Base-by-base conservation (phyloP, 768 basidiomycete species). In the Hericium erinaceus region DNA sequence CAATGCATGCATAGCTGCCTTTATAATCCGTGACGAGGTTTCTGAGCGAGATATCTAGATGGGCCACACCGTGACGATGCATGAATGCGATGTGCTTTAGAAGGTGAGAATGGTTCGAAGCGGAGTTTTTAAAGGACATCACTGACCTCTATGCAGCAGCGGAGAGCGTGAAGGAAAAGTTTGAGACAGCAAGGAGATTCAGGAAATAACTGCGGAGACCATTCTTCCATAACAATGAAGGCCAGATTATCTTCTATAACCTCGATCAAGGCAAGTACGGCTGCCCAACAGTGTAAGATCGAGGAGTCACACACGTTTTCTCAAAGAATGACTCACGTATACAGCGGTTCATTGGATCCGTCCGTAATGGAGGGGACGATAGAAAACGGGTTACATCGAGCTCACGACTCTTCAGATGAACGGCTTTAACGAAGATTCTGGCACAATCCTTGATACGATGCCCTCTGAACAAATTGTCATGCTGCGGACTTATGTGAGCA, bases 191-290 rank as follows among this genome's bases (percentile, higher is more conserved):
- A 78, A 6, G 83, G 82, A 24, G 73, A 69, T 39, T 74, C 71
- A 13, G 76, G 70, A 22, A 84, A 73, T 20, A 88, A 71, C 56
- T 84, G 78, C 11, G 85, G 74, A 13, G 82, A 84, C 88, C 88
- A 90, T 69, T 87, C 80, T 65, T 89, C 88, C 86, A 88, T 89
- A 24, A 89, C 81, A 57, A 90, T 82, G 64, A 90, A 84, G 13
- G 74, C 81, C 39, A 85, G 65, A 52, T 72, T 67, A 58, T 86
- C 83, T 10, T 73, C 65, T 2, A 72, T 67, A 20, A 80, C 71
- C 61, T 80, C 77, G 52, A 90, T 77, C 18, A 87, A 68, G 64
- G 84, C 84, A 33, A 87, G 67, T 18, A 90, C 74, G 40, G 88
- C 88, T 90, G 64, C 15, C 50, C 37, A 20, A 20, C 59, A 55